These are phyloP conservation scores for Nemania diffusa DNA, from an alignment of 2,329 filamentous ascomycete species.

Conservation along the genomic window DNA sequence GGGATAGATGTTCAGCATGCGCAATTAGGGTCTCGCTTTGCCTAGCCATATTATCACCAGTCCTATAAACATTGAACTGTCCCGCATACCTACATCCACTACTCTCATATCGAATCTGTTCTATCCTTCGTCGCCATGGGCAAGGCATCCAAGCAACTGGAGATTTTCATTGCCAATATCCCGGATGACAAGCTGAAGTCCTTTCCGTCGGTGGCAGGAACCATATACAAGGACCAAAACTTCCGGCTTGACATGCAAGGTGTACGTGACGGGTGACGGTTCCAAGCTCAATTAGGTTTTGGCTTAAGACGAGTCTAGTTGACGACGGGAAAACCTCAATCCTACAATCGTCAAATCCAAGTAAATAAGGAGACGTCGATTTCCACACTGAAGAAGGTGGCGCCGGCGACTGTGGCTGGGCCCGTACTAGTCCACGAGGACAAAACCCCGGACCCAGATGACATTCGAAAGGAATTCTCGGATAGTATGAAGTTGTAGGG, in stretches of 20 bases:
- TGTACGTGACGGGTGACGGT: slow-evolving; percentile 8
- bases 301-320: slow-evolving; percentile 1
- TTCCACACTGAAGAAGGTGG: slow-evolving; percentile 10
- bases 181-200: slow-evolving; percentile 4
- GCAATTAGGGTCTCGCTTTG: slow-evolving; percentile 4
- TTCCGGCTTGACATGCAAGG: slow-evolving; percentile 14
- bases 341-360: slow-evolving; percentile 14
- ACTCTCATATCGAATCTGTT: slow-evolving; percentile 8
- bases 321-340: slow-evolving; percentile 6
- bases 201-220: slow-evolving; percentile 5
- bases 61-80: slow-evolving; percentile 7
- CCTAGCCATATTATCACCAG: slow-evolving; percentile 8
- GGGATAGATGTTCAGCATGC: slow-evolving; percentile 7
- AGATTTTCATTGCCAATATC: slow-evolving; percentile 9
- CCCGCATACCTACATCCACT: slow-evolving; percentile 7
- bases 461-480: slow-evolving; percentile 9
- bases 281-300: slow-evolving; percentile 9
- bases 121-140: slow-evolving; percentile 12
- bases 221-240: slow-evolving; percentile 2
- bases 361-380: slow-evolving; percentile 11
- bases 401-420: slow-evolving; percentile 10
- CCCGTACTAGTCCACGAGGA: slow-evolving; percentile 2
- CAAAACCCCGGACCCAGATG: slow-evolving; percentile 6
- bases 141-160: slow-evolving; percentile 1
- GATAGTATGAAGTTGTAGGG: slow-evolving; percentile 4